phyloP scores from a whole-genome alignment of 1,284 basidiomycete genomes.

The Gymnopus androsaceus region DNA sequence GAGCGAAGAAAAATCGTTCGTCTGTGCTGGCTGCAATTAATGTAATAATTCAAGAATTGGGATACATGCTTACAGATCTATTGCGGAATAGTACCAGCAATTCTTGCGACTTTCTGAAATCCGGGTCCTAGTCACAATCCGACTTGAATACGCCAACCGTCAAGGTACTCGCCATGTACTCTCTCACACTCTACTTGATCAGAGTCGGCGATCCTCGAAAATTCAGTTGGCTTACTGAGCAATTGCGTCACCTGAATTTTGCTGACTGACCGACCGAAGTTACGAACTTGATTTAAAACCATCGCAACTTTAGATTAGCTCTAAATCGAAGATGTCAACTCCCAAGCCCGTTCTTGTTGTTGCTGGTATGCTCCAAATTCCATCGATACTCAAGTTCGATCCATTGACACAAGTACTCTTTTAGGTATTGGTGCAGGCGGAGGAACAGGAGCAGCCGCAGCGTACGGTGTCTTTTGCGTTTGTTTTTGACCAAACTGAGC shows the following conservation, averaged over 20 bases:
- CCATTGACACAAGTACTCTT: background rate
- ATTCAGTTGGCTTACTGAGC: background rate
- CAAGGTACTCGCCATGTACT: no score
- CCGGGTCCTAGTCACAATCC: no score
- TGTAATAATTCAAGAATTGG: no score
- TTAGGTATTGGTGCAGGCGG: slow-evolving; percentile 53
- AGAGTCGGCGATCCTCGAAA: no score
- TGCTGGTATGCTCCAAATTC: slow-evolving; percentile 17
- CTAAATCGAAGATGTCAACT: background rate
- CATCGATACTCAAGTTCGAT: background rate
- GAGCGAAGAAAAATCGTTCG: no score
- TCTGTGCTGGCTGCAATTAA: no score
- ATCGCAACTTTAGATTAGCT: background rate
- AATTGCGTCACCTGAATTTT: slow-evolving; percentile 1
- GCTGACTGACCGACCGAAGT: no score
- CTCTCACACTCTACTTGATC: no score
- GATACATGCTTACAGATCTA: no score
- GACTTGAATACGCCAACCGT: no score
- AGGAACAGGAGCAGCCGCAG: slow-evolving; percentile 66
- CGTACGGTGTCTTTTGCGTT: slow-evolving; percentile 42
- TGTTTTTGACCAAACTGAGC: background rate
- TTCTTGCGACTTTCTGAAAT: no score
- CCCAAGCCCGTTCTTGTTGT: slow-evolving; percentile 26
- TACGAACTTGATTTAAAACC: background rate
- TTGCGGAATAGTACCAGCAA: no score